Evolutionary conservation across 495 filamentous ascomycete genomes (phyloP).

Genomic region (Hypoxylon rickii): DNA sequence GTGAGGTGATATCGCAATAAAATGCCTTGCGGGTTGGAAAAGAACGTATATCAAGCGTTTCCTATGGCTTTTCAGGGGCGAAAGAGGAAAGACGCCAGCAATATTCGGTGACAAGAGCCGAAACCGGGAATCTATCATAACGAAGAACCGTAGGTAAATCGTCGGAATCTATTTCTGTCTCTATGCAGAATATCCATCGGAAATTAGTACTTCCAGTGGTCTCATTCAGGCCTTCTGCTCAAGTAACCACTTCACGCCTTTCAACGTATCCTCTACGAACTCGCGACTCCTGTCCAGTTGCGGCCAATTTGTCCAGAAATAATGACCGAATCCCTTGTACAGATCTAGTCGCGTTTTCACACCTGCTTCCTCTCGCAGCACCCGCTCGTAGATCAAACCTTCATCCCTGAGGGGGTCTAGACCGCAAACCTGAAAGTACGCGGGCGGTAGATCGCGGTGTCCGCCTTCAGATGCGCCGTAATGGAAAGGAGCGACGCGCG

Average conservation of each 20-base stretch:
- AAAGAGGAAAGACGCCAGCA: too few species aligned
- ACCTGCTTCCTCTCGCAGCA: constrained; percentile 42
- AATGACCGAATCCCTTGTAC: constrained; percentile 52
- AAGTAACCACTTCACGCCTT: constrained; percentile 30
- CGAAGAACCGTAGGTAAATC: too few species aligned
- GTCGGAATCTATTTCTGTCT: too few species aligned
- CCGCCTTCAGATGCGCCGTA: constrained; percentile 16
- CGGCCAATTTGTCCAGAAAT: constrained; percentile 46
- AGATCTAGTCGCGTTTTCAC: constrained; percentile 43
- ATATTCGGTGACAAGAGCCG: too few species aligned
- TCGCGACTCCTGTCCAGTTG: constrained; percentile 24
- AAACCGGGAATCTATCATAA: too few species aligned
- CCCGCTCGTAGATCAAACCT: constrained; percentile 46
- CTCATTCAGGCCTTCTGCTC: constrained; percentile 29
- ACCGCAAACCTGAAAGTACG: constrained; percentile 47
- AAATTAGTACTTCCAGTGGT: too few species aligned
- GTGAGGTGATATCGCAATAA: too few species aligned
- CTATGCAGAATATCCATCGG: too few species aligned
- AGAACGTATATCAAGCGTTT: too few species aligned
- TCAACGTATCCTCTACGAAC: constrained; percentile 31
- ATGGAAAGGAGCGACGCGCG: constrained; percentile 25
- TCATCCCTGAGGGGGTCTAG: constrained; percentile 49
- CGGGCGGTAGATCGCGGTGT: constrained; percentile 36
- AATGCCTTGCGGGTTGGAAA: too few species aligned
- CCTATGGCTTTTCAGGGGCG: too few species aligned